Conservation (phyloP, 78 protist species). For the Kipferlia bialata region DNA sequence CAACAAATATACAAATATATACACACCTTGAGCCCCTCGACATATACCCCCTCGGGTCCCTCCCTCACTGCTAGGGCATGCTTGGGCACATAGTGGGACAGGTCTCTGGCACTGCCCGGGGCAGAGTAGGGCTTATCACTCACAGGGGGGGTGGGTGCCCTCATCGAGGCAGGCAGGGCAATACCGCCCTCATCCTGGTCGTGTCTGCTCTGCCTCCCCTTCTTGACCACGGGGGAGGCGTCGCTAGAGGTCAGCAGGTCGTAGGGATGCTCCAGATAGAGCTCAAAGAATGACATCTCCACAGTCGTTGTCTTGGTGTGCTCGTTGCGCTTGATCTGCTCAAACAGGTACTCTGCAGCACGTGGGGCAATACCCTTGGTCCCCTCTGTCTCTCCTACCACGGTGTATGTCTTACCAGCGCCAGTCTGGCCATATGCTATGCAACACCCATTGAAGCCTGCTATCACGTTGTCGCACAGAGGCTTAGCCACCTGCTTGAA, state of each 20-base stretch:
- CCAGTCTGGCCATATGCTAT: neutral
- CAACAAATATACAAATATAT: no score
- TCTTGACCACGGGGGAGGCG: no score
- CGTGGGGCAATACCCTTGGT: neutral
- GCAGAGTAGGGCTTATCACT: no score
- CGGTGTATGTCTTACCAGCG: neutral
- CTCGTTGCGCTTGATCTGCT: neutral
- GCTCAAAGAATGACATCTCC: neutral
- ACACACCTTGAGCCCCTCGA: no score
- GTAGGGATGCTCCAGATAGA: neutral
- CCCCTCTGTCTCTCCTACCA: neutral
- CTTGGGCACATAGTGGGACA: no score
- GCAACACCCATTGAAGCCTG: neutral
- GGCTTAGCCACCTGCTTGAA: neutral
- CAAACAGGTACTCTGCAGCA: neutral
- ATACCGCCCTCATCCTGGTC: neutral
- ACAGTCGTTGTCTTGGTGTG: neutral
- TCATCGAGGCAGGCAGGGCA: no score
- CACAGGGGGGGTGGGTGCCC: no score
- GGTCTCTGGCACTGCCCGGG: no score
- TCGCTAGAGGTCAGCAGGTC: neutral
- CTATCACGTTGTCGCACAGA: neutral
- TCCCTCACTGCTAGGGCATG: no score
- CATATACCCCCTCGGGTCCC: no score
- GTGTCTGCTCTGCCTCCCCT: no score